Percentiles rank a stretch among this genome's conserved stretches.
These are phyloP conservation scores for Coemansia sp. DNA, from an alignment of 192 early-diverging fungal species.

Conservation along the genomic window DNA sequence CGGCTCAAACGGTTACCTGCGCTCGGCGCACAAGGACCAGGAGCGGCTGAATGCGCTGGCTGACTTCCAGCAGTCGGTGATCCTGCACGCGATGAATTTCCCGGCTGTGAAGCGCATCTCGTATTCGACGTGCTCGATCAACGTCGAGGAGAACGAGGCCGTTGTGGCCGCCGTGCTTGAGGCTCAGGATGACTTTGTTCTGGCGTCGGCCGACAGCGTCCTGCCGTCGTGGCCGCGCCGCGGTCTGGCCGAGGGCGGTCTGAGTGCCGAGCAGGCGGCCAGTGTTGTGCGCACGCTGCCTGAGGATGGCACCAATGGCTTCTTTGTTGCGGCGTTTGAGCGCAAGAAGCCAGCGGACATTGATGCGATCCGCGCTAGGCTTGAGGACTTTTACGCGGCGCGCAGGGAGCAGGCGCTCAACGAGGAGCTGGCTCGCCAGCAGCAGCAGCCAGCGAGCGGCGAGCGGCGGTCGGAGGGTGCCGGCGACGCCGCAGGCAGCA, in stretches of 20 bases:
- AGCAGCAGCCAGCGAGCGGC: too few species aligned
- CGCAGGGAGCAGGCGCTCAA: not conserved
- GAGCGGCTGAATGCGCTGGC: constrained; percentile 66
- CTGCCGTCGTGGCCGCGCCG: constrained; percentile 80
- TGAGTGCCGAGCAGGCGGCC: constrained; percentile 53
- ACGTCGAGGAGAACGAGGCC: constrained; percentile 88
- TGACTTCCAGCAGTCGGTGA: constrained; percentile 77
- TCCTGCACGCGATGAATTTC: constrained; percentile 86
- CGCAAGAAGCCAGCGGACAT: constrained; percentile 24
- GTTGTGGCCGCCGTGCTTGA: constrained; percentile 75
- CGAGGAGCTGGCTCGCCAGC: too few species aligned
- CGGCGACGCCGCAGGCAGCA: too few species aligned
- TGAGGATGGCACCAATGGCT: constrained; percentile 86
- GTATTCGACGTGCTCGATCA: constrained; percentile 97
- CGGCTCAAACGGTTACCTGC: too few species aligned
- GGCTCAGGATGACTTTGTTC: constrained; percentile 53
- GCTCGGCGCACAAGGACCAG: constrained; percentile 29
- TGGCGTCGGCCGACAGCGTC: constrained; percentile 54
- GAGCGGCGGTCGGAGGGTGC: too few species aligned
- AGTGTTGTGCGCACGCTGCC: constrained; percentile 74
- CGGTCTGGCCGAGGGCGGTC: constrained; percentile 52
- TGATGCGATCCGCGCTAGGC: constrained; percentile 6
- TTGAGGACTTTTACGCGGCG: constrained; percentile 3
- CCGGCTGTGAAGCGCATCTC: constrained; percentile 77
- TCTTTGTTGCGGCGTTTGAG: constrained; percentile 94